Base-by-base conservation (phyloP, 768 basidiomycete genomes). In the Boletus tomentosulus region DNA sequence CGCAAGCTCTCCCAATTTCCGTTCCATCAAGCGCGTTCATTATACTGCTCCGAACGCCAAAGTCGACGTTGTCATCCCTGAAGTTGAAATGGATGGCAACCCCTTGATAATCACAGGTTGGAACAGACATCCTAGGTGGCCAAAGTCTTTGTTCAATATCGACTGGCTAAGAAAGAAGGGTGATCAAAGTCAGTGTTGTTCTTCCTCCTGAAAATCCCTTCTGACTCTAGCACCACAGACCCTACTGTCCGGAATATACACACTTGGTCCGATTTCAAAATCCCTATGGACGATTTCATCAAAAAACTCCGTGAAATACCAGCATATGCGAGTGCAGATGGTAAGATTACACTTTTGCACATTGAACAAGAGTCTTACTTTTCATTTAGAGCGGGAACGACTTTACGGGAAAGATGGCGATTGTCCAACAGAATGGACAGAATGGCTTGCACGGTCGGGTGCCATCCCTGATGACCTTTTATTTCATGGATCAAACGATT, bases 381-480 rank as follows among this genome's bases (percentile, higher is more conserved):
- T 19, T 51, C 42, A 28, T 50, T 10, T 58, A 88, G 86, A 87
- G 59, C 61, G 65, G 10, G 79, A 83, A 62, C 74, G 87, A 28
- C 72, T 84, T 9, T 92, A 93, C 61, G 89, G 87, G 22, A 92
- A 92, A 63, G 91, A 93, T 62, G 77, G 79, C 1, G 74, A 78
- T 11, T 92, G 89, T 65, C 91, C 91, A 0, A 30, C 62, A 38
- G 62, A 69, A 61, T 93, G 89, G 88, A 73, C 74, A 22, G 52
- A 80, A 4, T 90, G 87, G 83, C 70, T 93, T 15, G 62, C 74
- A 6, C 60, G 66, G 0, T 64, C 63, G 3, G 63, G 66, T 25
- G 72, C 80, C 30, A 70, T 93, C 35, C 89, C 90, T 0, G 35
- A 71, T 3, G 56, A 62, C 6, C 62, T 90, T 12, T 62, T 83